These are phyloP conservation scores for Paramyrothecium roridum DNA, from an alignment of 2,329 filamentous ascomycete species.

Conservation along the genomic window DNA sequence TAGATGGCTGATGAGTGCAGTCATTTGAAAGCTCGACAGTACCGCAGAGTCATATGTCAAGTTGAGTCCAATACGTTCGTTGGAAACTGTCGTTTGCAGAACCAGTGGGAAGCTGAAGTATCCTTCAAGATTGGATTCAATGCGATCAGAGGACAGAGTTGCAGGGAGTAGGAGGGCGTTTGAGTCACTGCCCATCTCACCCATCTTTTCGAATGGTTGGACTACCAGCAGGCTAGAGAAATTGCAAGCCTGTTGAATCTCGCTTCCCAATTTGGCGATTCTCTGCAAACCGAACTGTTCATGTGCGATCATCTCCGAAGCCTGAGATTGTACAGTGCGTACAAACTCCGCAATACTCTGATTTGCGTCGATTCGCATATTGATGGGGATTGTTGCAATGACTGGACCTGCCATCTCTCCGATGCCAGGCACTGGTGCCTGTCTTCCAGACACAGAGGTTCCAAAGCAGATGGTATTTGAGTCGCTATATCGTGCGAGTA, in stretches of 20 bases:
- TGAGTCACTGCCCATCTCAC: neutral
- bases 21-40: neutral
- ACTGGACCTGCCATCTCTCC: slow-evolving; percentile 22
- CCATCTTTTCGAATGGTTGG: neutral
- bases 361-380: slow-evolving; percentile 4
- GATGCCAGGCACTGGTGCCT: slow-evolving; percentile 19
- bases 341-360: neutral
- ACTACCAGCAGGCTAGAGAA: slow-evolving; percentile 31
- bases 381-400: slow-evolving; percentile 25
- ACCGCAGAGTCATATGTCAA: neutral
- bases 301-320: slow-evolving; percentile 3
- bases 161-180: neutral
- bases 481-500: slow-evolving; percentile 15
- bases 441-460: slow-evolving; percentile 21
- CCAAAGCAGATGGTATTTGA: slow-evolving; percentile 20
- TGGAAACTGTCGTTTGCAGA: neutral
- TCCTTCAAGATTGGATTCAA: neutral
- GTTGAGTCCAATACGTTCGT: neutral
- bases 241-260: slow-evolving; percentile 48
- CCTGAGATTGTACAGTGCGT: neutral
- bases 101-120: neutral
- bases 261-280: slow-evolving; percentile 49
- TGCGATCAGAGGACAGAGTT: neutral
- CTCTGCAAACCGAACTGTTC: slow-evolving; percentile 57
- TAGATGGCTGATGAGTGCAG: neutral